Evolutionary conservation across 78 protist genomes (phyloP).

Genomic region (Chrysochromulina tobinii): DNA sequence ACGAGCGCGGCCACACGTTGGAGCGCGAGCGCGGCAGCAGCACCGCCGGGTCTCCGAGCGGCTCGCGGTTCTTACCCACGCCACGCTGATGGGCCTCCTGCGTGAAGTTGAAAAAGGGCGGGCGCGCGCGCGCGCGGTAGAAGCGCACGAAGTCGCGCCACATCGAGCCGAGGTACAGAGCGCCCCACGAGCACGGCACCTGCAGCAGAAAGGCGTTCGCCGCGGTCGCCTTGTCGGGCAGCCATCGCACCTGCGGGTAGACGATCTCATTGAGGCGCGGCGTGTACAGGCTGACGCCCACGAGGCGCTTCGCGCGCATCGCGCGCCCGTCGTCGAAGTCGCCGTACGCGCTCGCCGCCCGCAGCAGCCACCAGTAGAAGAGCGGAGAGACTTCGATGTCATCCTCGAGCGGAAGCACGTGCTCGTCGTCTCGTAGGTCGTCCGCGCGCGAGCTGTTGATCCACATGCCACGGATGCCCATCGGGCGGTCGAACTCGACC

Average conservation of each 20-base stretch:
- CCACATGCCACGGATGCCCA: constrained; percentile 36
- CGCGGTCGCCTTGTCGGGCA: not conserved
- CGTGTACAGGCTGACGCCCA: constrained; percentile 32
- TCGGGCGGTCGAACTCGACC: not conserved
- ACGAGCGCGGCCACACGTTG: constrained; percentile 24
- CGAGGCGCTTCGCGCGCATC: not conserved
- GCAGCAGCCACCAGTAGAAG: constrained; percentile 33
- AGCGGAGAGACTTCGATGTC: constrained; percentile 49
- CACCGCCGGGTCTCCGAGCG: not conserved
- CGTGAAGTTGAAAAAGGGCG: not conserved
- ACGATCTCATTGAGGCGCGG: not conserved
- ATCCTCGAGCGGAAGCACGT: constrained; percentile 38
- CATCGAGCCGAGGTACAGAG: constrained; percentile 8
- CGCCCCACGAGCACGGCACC: constrained; percentile 62
- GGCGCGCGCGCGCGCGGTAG: not conserved
- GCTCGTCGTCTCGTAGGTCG: not conserved
- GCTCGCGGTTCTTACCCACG: not conserved
- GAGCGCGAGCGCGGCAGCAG: not conserved
- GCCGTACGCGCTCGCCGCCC: not conserved
- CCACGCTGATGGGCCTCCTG: not conserved
- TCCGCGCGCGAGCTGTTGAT: too few species aligned
- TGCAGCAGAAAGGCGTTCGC: not conserved
- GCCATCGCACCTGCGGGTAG: not conserved
- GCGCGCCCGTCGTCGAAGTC: not conserved
- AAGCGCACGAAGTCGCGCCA: constrained; percentile 38